These are phyloP conservation scores for Strobilomyces dryophilus DNA, from an alignment of 768 basidiomycete species.

Conservation along the genomic window DNA sequence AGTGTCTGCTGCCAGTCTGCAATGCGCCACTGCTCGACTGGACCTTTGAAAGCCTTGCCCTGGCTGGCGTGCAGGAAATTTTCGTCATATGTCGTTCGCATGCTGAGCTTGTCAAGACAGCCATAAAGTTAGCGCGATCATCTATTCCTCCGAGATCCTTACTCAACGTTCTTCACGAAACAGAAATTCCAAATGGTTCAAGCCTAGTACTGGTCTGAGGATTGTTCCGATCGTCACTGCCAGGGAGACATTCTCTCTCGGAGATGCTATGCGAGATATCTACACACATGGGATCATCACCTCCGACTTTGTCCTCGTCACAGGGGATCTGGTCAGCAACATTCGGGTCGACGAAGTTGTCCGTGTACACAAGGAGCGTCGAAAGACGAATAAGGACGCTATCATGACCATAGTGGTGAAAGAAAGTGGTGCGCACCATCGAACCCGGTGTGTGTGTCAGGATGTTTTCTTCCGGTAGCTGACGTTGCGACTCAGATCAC, in stretches of 20 bases:
- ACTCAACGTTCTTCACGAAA: slow-evolving; percentile 5
- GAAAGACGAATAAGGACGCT: slow-evolving; percentile 84
- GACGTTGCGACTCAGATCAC: slow-evolving; percentile 43
- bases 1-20: slow-evolving; percentile 93
- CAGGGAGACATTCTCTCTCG: slow-evolving; percentile 82
- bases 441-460: slow-evolving; percentile 59
- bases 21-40: slow-evolving; percentile 92
- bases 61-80: slow-evolving; percentile 95
- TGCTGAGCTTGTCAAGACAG: slow-evolving; percentile 78
- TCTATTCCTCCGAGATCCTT: slow-evolving; percentile 9
- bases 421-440: slow-evolving; percentile 65
- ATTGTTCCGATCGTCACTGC: slow-evolving; percentile 84
- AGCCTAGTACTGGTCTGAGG: slow-evolving; percentile 71
- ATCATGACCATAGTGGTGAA: slow-evolving; percentile 97
- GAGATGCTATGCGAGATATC: slow-evolving; percentile 91
- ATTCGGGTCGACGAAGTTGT: slow-evolving; percentile 88
- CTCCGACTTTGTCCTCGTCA: slow-evolving; percentile 86
- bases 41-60: slow-evolving; percentile 92
- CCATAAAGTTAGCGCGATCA: slow-evolving; percentile 61
- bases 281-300: slow-evolving; percentile 90
- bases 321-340: slow-evolving; percentile 91
- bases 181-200: slow-evolving; percentile 85
- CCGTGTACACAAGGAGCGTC: slow-evolving; percentile 79
- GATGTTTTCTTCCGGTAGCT: not conserved
- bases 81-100: slow-evolving; percentile 94